Conservation (phyloP, 768 basidiomycete genomes). For the Mycena floridula region DNA sequence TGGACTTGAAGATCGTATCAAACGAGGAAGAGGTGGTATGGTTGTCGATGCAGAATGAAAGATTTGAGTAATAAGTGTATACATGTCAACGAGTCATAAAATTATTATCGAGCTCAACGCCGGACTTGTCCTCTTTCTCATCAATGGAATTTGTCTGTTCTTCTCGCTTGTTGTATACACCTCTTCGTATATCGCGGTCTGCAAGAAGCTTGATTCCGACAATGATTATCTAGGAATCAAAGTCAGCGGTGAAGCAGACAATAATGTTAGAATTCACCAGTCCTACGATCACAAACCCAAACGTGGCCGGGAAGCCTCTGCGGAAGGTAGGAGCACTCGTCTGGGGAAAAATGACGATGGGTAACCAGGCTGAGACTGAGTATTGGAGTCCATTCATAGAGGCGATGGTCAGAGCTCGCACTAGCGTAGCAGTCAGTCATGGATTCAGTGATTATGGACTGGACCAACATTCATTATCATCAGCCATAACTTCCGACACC, state of each 20-base stretch:
- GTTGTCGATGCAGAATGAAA: constrained; percentile 64
- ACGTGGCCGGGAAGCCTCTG: constrained; percentile 18
- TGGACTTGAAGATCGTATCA: constrained; percentile 74
- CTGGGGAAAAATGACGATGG: constrained; percentile 22
- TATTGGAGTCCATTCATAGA: constrained; percentile 21
- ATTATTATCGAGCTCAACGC: too few relatives aligned
- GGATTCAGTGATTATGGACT: not conserved
- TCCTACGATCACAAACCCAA: constrained; percentile 19
- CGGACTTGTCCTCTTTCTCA: too few relatives aligned
- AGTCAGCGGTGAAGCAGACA: not conserved
- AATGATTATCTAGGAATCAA: constrained; percentile 3
- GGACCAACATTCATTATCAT: constrained; percentile 16
- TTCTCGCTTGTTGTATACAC: not conserved
- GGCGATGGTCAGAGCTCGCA: constrained; percentile 18
- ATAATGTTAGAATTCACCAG: constrained; percentile 11
- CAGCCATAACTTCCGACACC: constrained; percentile 15
- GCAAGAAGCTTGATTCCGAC: constrained; percentile 18
- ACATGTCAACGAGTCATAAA: too few relatives aligned
- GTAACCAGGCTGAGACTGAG: constrained; percentile 19
- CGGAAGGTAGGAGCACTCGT: constrained; percentile 11
- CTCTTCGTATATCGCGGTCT: constrained; percentile 11
- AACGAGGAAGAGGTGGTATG: constrained; percentile 64
- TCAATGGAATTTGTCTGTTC: not conserved
- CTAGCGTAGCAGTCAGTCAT: constrained; percentile 2
- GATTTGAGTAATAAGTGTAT: too few relatives aligned